Conservation (phyloP, 352 stramenopile genomes). For the Phytopythium montanum region DNA sequence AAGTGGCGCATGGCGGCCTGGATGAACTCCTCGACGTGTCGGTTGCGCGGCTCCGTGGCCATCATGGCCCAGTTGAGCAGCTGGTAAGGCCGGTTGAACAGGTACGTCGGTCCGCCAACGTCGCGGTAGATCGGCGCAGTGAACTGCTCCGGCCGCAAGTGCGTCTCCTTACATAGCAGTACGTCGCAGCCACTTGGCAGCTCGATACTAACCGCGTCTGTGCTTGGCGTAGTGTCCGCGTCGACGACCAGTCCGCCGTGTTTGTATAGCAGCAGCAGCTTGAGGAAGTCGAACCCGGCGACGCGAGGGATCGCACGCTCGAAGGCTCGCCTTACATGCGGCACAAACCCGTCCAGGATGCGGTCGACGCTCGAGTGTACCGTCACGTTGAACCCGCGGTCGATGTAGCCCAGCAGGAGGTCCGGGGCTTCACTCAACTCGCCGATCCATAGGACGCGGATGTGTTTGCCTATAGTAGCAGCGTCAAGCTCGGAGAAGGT, state of each 20-base stretch:
- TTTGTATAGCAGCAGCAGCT: conserved; percentile 18
- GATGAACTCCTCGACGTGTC: conserved; percentile 10
- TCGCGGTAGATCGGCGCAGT: conserved; percentile 1
- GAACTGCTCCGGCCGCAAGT: background rate
- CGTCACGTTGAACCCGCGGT: conserved; percentile 9
- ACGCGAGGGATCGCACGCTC: conserved; percentile 9
- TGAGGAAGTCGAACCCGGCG: conserved; percentile 15
- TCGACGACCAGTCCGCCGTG: conserved; percentile 11
- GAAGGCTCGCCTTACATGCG: conserved; percentile 10
- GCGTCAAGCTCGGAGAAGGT: background rate
- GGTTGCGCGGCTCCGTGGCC: conserved; percentile 4
- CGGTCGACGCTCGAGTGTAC: conserved; percentile 7
- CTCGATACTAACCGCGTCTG: background rate
- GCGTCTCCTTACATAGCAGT: conserved; percentile 14
- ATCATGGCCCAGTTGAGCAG: conserved; percentile 16
- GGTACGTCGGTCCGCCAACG: background rate
- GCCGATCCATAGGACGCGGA: conserved; percentile 18
- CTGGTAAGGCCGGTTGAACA: conserved; percentile 12
- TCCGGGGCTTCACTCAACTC: conserved; percentile 5
- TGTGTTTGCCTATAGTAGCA: background rate
- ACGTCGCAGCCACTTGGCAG: conserved; percentile 8
- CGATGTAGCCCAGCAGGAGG: background rate
- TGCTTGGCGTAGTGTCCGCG: conserved; percentile 5
- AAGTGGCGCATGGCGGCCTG: conserved; percentile 9
- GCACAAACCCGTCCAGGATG: conserved; percentile 13